Conservation (phyloP, 129 eudicot genomes). For the Saussurea involucrata region DNA sequence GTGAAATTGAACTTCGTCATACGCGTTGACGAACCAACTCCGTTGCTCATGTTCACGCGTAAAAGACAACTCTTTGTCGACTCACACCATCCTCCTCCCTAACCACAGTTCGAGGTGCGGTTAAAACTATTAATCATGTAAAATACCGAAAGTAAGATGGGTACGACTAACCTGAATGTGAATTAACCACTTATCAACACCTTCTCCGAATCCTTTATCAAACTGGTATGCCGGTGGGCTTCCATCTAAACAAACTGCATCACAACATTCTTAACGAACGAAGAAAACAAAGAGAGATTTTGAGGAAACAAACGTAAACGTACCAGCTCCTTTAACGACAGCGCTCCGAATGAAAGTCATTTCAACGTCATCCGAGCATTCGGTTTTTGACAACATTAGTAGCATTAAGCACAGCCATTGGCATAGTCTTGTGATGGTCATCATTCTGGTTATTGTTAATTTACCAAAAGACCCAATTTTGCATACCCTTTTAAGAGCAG, state of each 20-base stretch:
- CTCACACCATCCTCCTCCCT: slow-evolving; percentile 68
- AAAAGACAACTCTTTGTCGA: slow-evolving; percentile 42
- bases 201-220: slow-evolving; percentile 42
- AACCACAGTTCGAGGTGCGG: background rate
- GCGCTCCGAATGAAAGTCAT: slow-evolving; percentile 39
- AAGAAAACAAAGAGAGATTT: background rate
- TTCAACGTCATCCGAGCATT: slow-evolving; percentile 34
- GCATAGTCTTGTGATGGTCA: slow-evolving; percentile 15
- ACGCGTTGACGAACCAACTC: slow-evolving; percentile 45
- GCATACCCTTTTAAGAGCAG: slow-evolving; percentile 21
- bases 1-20: slow-evolving; percentile 45
- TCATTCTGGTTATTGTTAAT: slow-evolving; percentile 12
- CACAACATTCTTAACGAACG: background rate
- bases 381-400: slow-evolving; percentile 15
- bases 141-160: background rate
- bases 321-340: slow-evolving; percentile 56
- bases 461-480: background rate
- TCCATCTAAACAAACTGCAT: slow-evolving; percentile 62
- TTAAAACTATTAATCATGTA: background rate
- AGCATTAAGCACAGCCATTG: slow-evolving; percentile 29
- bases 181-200: slow-evolving; percentile 49
- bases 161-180: slow-evolving; percentile 48
- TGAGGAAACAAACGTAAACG: slow-evolving; percentile 7
- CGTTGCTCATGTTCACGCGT: slow-evolving; percentile 32
- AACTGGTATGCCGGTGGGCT: slow-evolving; percentile 63